A percentile compares a stretch with the other conserved stretches of the same genome.
phyloP scores from a whole-genome alignment of 768 basidiomycete genomes.

The Tricholoma bakamatsutake region DNA sequence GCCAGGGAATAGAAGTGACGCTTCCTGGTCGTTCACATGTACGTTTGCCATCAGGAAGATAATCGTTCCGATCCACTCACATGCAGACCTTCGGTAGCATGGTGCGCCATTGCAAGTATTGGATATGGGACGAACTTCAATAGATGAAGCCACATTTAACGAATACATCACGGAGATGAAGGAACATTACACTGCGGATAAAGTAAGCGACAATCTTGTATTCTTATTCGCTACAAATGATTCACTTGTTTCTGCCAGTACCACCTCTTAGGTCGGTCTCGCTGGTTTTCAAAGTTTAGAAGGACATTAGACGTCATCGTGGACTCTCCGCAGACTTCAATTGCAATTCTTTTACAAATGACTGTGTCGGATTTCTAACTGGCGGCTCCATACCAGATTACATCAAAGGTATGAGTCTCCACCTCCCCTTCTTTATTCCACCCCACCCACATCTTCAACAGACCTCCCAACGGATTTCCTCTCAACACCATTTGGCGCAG shows the following conservation, averaged over 20 bases:
- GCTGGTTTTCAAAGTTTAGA: not conserved
- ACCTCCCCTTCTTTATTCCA: not conserved
- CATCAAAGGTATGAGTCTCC: constrained; percentile 58
- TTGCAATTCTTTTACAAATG: constrained; percentile 92
- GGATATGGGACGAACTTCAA: constrained; percentile 70
- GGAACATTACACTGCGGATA: constrained; percentile 83
- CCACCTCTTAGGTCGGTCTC: constrained; percentile 65
- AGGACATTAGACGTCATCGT: not conserved
- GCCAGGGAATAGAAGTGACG: constrained; percentile 73
- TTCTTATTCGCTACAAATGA: not conserved
- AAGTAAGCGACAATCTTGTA: constrained; percentile 40
- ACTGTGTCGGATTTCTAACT: constrained; percentile 81
- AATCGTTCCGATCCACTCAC: not conserved
- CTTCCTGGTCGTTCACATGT: constrained; percentile 81
- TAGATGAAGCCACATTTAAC: constrained; percentile 81
- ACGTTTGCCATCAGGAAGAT: constrained; percentile 18
- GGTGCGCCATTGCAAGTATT: constrained; percentile 66
- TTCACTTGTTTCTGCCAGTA: constrained; percentile 41
- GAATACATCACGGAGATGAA: constrained; percentile 78
- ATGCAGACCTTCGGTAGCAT: constrained; percentile 39
- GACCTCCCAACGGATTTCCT: constrained; percentile 81
- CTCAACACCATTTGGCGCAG: constrained; percentile 82
- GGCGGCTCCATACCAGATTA: constrained; percentile 75
- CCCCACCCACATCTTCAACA: constrained; percentile 18
- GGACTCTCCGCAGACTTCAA: constrained; percentile 63